Evolutionary conservation across 805 yeast species (phyloP).

Genomic region (Starmerella tilneyi): DNA sequence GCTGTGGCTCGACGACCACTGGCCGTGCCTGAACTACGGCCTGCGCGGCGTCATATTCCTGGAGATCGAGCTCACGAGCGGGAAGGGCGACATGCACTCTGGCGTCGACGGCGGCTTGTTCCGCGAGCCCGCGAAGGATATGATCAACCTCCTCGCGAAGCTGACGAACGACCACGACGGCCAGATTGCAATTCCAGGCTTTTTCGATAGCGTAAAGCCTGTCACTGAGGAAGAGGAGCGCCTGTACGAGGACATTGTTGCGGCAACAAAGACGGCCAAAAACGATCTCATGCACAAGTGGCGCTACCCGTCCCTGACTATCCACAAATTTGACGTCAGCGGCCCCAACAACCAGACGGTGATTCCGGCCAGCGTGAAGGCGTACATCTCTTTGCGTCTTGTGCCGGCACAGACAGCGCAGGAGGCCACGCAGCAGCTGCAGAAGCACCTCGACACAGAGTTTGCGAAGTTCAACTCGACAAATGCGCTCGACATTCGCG

Average conservation of each 20-base stretch:
- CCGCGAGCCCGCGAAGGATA: slow-evolving; percentile 80
- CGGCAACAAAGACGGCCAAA: slow-evolving; percentile 33
- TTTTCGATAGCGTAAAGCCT: slow-evolving; percentile 56
- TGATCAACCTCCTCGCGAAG: slow-evolving; percentile 59
- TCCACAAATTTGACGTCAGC: slow-evolving; percentile 73
- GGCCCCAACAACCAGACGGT: slow-evolving; percentile 88
- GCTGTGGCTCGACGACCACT: slow-evolving; percentile 81
- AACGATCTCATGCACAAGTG: slow-evolving; percentile 62
- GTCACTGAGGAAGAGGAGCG: slow-evolving; percentile 48
- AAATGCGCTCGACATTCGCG: slow-evolving; percentile 50
- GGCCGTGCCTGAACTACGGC: slow-evolving; percentile 91
- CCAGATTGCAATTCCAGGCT: slow-evolving; percentile 52
- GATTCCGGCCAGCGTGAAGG: slow-evolving; percentile 70
- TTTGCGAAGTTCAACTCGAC: slow-evolving; percentile 47
- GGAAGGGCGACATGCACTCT: slow-evolving; percentile 81
- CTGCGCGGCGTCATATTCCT: slow-evolving; percentile 83
- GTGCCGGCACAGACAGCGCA: slow-evolving; percentile 78
- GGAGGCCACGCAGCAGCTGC: slow-evolving; percentile 44
- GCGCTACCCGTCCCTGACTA: slow-evolving; percentile 81
- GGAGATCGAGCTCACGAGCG: slow-evolving; percentile 57
- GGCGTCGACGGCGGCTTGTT: slow-evolving; percentile 93
- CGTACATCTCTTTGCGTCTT: slow-evolving; percentile 69
- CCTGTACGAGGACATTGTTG: slow-evolving; percentile 50
- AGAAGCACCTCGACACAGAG: slow-evolving; percentile 37
- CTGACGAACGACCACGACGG: slow-evolving; percentile 46